phyloP scores from a whole-genome alignment of 495 filamentous ascomycete genomes.

The Pyronema omphalodes region DNA sequence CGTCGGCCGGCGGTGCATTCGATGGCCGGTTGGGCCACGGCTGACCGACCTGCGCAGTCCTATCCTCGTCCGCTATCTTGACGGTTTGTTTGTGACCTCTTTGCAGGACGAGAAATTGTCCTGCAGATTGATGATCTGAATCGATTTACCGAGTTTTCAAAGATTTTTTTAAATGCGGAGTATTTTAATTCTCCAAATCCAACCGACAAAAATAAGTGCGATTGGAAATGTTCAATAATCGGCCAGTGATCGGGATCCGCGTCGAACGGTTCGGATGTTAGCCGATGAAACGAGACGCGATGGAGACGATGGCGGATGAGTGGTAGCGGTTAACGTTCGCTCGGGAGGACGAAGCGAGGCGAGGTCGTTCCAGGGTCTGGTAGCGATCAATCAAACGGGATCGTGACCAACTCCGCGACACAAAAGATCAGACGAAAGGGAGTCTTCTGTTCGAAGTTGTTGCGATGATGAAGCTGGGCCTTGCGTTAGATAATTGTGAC shows the following conservation, averaged over 20 bases:
- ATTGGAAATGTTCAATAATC: neutral
- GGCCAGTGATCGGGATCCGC: neutral
- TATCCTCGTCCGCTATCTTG: neutral
- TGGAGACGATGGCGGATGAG: neutral
- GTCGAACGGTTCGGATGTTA: neutral
- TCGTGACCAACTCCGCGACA: neutral
- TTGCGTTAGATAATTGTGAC: no score
- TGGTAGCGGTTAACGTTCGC: no score
- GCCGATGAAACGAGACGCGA: neutral
- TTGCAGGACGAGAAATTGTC: neutral
- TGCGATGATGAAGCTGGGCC: neutral
- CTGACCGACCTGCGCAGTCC: neutral
- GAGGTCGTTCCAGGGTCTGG: neutral
- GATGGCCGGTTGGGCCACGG: neutral
- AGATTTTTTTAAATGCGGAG: neutral
- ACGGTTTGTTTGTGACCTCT: neutral
- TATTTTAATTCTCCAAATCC: neutral
- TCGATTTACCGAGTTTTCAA: neutral
- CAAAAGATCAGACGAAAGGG: slow-evolving; percentile 3
- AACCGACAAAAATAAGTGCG: neutral
- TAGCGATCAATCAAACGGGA: neutral
- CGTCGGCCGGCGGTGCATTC: neutral
- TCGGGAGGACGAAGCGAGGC: neutral
- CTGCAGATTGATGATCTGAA: no score
- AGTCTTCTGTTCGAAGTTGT: neutral